phyloP scores from a whole-genome alignment of 106 monocot species.

The Alisma plantagoaquatica region DNA sequence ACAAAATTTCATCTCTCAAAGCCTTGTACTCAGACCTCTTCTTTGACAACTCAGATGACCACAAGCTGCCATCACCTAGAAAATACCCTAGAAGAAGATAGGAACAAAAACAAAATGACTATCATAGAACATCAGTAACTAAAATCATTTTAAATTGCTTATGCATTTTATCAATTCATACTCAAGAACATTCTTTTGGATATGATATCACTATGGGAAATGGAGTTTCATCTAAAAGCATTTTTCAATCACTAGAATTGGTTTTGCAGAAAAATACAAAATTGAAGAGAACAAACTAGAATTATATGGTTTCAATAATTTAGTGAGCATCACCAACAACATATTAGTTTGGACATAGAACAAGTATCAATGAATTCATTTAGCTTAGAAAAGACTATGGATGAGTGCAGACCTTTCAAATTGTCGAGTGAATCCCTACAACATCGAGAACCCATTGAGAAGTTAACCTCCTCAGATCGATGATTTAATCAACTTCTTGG shows the following conservation, averaged over 20 bases:
- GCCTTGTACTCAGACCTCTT: constrained; percentile 61
- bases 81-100: constrained; percentile 82
- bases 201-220: too few relatives aligned
- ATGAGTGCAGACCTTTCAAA: constrained; percentile 75
- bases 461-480: constrained; percentile 57
- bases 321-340: not conserved
- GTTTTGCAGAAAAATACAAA: not conserved
- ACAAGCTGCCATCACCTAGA: constrained; percentile 47
- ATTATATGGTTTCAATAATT: not conserved
- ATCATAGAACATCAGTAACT: not conserved
- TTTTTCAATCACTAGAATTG: not conserved
- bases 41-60: constrained; percentile 60
- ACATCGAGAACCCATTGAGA: constrained; percentile 67
- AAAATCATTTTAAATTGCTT: too few relatives aligned
- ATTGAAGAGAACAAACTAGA: not conserved
- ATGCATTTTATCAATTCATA: too few relatives aligned
- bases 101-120: constrained; percentile 10
- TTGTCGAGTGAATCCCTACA: constrained; percentile 57
- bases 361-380: too few relatives aligned
- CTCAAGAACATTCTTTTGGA: not conserved
- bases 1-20: constrained; percentile 72
- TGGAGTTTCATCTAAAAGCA: too few relatives aligned
- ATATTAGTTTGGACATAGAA: not conserved
- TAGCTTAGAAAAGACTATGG: too few relatives aligned
- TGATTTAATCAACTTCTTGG: constrained; percentile 57